Base-by-base conservation (phyloP, 768 basidiomycete species). In the Russula sp. region DNA sequence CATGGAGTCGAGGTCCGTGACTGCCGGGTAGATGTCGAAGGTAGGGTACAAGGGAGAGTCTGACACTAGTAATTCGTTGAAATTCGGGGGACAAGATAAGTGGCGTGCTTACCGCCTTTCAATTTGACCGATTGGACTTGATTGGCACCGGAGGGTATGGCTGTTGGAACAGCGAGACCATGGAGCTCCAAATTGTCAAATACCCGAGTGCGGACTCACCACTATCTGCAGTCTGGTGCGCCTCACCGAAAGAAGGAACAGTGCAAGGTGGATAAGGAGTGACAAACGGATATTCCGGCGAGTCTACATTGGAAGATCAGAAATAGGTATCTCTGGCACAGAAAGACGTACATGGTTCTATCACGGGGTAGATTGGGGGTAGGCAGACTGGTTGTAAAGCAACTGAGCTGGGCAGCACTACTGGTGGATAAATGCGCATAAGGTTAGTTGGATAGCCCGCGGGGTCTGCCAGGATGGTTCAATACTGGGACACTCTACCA, bases 391-490 rank as follows among this genome's bases (percentile, higher is more conserved):
- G 16, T 9, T n/a, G 48, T 6, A 34, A 57, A 53, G 61, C 40
- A 44, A 20, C 35, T 34, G 45, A 32, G n/a, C 44, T 49, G 5
- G 55, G 42, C 14, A 31, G 47, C 14, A 22, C 10, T 1, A 7
- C 18, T 31, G 52, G n/a, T 20, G 64, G 64, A 52, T 62, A 56
- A 31, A 65, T 60, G 50, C 16, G 39, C 48, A 37, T 35, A 13
- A 64, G 63, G 32, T 51, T 35, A 51, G 18, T 32, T 20, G 63
- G 63, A 56, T 64, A 60, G n/a, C 47, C 50, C 27, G 58, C 47
- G 14, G 58, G 58, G 27, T 64, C 63, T 64, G 53, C 27, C 34
- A 51, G 37, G 22, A 18, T 18, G 6, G 8, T n/a, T 31, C 50
- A 13, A 16, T 37, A 20, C 54, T 16, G 34, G 37, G 20, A 18